Conservation (phyloP, 148 eudicot species). For the Gaultheria prostrata region DNA sequence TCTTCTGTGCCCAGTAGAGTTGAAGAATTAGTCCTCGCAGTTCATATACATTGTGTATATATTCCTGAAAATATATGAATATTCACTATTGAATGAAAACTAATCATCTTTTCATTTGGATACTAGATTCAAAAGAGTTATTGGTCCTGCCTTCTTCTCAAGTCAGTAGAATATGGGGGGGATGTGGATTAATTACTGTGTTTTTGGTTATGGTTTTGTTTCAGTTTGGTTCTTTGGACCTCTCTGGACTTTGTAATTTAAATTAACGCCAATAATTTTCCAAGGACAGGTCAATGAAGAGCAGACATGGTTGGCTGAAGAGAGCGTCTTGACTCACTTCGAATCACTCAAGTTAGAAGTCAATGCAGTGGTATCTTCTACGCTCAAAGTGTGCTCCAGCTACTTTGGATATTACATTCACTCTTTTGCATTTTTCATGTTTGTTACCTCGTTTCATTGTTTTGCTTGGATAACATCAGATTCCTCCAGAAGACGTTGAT, state of each 20-base stretch:
- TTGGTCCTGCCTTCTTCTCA: background rate
- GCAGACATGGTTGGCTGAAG: slow-evolving; percentile 76
- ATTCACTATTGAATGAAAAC: background rate
- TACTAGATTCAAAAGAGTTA: background rate
- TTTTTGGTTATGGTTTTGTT: background rate
- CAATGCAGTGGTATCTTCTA: slow-evolving; percentile 65
- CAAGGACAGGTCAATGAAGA: slow-evolving; percentile 49
- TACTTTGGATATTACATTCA: background rate
- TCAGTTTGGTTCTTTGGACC: slow-evolving; percentile 1
- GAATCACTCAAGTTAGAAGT: slow-evolving; percentile 65
- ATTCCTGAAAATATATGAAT: background rate
- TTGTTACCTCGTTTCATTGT: slow-evolving; percentile 10
- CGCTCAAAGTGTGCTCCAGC: background rate
- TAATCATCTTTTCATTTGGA: background rate
- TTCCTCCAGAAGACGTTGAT: slow-evolving; percentile 46
- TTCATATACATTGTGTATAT: background rate
- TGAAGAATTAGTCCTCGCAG: background rate
- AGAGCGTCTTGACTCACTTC: slow-evolving; percentile 66
- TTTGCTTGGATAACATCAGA: slow-evolving; percentile 38
- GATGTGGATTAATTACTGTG: background rate
- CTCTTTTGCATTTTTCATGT: slow-evolving; percentile 2
- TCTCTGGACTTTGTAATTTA: background rate
- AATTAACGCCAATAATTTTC: background rate
- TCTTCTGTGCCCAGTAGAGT: background rate
- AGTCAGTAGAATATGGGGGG: background rate